Conservation (phyloP, 2,329 filamentous ascomycete genomes). For the Leptographium wingfieldii region DNA sequence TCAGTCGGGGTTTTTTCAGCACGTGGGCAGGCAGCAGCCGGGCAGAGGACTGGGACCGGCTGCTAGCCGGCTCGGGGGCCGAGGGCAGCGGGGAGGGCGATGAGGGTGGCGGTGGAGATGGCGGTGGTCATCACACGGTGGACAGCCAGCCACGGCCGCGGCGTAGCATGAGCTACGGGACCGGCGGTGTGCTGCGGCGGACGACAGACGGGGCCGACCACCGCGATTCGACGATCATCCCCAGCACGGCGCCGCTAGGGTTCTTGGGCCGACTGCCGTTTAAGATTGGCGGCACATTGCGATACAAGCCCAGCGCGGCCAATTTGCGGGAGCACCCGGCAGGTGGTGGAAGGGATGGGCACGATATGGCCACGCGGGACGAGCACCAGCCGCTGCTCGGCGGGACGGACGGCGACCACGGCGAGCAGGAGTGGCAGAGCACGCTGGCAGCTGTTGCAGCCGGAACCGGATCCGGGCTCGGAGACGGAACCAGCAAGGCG, state of each 20-base stretch:
- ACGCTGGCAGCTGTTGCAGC: conserved; percentile 13
- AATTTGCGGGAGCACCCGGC: conserved; percentile 76
- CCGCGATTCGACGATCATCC: conserved; percentile 82
- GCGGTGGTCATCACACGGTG: conserved; percentile 25
- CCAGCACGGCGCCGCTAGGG: conserved; percentile 71
- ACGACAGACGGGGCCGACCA: conserved; percentile 21
- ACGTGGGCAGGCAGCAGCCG: conserved; percentile 51
- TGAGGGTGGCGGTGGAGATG: conserved; percentile 5
- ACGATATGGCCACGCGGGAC: conserved; percentile 15
- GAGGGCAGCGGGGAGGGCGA: conserved; percentile 17
- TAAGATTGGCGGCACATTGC: conserved; percentile 66
- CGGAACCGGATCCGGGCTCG: conserved; percentile 9
- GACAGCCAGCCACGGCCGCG: conserved; percentile 55
- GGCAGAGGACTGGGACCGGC: conserved; percentile 68
- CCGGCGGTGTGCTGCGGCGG: conserved; percentile 18
- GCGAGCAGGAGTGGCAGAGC: conserved; percentile 17
- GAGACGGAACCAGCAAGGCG: background rate
- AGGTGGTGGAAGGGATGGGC: conserved; percentile 16
- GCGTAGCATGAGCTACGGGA: conserved; percentile 82
- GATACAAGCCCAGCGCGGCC: conserved; percentile 83
- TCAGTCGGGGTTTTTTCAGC: conserved; percentile 50
- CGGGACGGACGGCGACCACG: conserved; percentile 32
- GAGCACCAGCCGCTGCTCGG: conserved; percentile 60
- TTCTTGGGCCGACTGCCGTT: conserved; percentile 78
- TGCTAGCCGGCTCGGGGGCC: conserved; percentile 60